Evolutionary conservation across 495 filamentous ascomycete genomes (phyloP).

Genomic region (Hypoxylon rickii): DNA sequence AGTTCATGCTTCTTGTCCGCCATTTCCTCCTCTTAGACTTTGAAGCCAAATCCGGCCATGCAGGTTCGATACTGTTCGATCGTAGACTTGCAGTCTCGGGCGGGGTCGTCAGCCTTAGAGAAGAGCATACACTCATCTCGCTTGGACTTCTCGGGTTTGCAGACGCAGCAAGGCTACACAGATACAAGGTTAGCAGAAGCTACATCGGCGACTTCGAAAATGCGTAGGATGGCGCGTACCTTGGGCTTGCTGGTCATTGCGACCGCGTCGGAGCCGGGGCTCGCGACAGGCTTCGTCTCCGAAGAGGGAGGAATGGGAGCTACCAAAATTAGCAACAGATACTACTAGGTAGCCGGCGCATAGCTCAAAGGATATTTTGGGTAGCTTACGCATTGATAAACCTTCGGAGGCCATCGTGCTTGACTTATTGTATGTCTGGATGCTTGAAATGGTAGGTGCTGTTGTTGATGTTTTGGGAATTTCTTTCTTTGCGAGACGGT

Average conservation of each 20-base stretch:
- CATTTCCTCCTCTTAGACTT: constrained; percentile 52
- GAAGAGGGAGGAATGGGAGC: constrained; percentile 36
- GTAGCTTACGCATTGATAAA: constrained; percentile 42
- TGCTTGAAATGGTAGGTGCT: not conserved
- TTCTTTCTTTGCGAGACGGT: constrained; percentile 5
- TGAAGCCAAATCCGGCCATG: constrained; percentile 94
- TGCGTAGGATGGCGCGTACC: constrained; percentile 35
- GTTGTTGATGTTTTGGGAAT: not conserved
- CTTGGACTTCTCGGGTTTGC: constrained; percentile 87
- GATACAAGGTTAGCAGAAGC: constrained; percentile 5
- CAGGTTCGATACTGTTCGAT: constrained; percentile 87
- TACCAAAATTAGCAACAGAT: constrained; percentile 24
- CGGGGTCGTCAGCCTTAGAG: constrained; percentile 75
- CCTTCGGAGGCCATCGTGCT: constrained; percentile 41
- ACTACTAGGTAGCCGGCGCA: not conserved
- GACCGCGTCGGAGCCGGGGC: constrained; percentile 25
- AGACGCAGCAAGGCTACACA: constrained; percentile 92
- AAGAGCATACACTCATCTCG: constrained; percentile 99
- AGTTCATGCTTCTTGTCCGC: not conserved
- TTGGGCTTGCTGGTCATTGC: constrained; percentile 51
- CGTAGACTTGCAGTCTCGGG: constrained; percentile 75
- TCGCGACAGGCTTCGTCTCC: constrained; percentile 25
- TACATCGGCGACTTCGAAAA: not conserved
- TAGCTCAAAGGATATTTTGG: not conserved
- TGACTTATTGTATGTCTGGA: not conserved